phyloP scores from a whole-genome alignment of 345 rosid species.

The Melaleuca quinquenervia region DNA sequence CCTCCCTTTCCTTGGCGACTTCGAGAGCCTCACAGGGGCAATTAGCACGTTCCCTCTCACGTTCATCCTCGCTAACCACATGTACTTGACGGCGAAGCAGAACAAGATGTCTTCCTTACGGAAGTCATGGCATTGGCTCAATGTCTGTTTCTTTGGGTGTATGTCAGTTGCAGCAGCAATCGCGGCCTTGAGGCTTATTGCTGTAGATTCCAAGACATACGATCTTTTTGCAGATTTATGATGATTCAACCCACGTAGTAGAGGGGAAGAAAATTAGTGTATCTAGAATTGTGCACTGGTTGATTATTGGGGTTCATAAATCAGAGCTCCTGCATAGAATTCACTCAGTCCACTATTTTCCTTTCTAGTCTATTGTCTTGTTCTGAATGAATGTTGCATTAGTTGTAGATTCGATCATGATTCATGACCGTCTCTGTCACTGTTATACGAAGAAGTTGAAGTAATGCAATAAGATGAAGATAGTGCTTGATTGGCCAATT shows the following conservation, averaged over 20 bases:
- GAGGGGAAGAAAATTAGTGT: background rate
- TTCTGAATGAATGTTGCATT: background rate
- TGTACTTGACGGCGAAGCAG: conserved; percentile 59
- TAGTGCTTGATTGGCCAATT: background rate
- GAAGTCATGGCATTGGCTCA: conserved; percentile 84
- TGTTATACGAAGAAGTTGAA: background rate
- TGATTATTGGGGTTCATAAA: background rate
- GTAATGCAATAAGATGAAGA: background rate
- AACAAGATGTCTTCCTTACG: conserved; percentile 31
- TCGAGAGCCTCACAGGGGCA: conserved; percentile 86
- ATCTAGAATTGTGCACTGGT: background rate
- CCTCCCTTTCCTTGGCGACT: conserved; percentile 85
- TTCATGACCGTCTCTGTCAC: background rate
- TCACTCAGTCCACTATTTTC: background rate
- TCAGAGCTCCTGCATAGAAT: background rate
- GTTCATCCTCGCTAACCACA: conserved; percentile 88
- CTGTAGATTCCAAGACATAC: conserved; percentile 62
- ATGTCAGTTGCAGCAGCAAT: conserved; percentile 65
- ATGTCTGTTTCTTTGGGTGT: conserved; percentile 44
- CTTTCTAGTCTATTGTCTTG: background rate
- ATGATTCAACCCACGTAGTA: background rate
- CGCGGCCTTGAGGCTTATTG: conserved; percentile 68
- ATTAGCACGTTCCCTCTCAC: conserved; percentile 88
- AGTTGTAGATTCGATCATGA: background rate
- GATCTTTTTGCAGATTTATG: conserved; percentile 78